Conservation (phyloP, 2,329 filamentous ascomycete species). For the Botrytis paeoniae region DNA sequence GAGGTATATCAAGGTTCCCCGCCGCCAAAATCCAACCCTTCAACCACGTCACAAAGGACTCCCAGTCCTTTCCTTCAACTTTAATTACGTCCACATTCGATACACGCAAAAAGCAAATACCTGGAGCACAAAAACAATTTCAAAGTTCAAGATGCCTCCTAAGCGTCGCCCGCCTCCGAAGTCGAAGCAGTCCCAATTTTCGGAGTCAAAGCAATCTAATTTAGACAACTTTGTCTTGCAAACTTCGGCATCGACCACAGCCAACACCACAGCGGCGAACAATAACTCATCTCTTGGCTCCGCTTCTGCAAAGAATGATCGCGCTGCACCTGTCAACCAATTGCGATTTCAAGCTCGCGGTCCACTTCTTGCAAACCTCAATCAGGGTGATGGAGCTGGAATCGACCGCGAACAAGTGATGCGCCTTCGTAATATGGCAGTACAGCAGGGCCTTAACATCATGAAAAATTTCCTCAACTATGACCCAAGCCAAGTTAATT, state of each 20-base stretch:
- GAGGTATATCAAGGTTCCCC: neutral
- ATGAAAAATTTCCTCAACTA: rapidly evolving
- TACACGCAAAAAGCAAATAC: neutral
- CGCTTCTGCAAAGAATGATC: neutral
- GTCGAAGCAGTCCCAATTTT: neutral
- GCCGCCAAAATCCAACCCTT: too few species aligned
- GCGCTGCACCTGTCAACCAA: neutral
- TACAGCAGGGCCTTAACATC: too few species aligned
- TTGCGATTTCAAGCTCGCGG: rapidly evolving
- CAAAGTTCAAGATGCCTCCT: neutral
- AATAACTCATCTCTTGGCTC: neutral
- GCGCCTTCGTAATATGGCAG: too few species aligned
- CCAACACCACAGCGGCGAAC: neutral
- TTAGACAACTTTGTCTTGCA: neutral
- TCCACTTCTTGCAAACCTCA: neutral
- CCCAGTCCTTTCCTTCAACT: neutral
- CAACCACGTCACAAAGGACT: neutral
- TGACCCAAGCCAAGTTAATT: neutral
- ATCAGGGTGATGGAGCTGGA: neutral
- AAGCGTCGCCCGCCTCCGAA: neutral
- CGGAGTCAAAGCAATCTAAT: rapidly evolving
- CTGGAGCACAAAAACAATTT: neutral
- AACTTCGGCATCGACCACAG: neutral
- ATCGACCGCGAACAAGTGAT: too few species aligned
- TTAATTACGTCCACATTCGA: too few species aligned